Evolutionary conservation across 441 rosid genomes (phyloP), one percentile per base, ranked within the genome.

Genomic region (Populus hybrid): DNA sequence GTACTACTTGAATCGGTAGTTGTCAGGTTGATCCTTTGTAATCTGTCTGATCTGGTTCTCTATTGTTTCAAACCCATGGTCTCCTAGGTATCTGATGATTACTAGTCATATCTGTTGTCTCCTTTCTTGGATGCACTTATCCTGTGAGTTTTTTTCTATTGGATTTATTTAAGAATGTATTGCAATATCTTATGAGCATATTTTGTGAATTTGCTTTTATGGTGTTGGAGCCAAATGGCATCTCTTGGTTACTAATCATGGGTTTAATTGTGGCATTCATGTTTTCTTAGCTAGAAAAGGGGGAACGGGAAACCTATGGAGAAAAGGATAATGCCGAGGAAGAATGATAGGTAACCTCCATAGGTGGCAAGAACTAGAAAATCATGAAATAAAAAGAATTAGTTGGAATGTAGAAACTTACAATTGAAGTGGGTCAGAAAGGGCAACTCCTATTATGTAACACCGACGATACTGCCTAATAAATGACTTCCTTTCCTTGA

Each of bases 41-140:
- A 24, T 3, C 45, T 69, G 67, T 67, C 24, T 68, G 28, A 24
- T 67, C 69, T 74, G 36, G 23, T 45, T 72, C 23, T n/a, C 56
- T 28, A 50, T 64, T 68, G 28, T 23, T 64, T 59, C 14, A 35
- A 69, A 23, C 23, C 75, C 29, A 68, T 45, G 16, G 26, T 26
- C 73, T 28, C 64, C 35, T 56, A 11, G 56, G 23, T 18, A 42
- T 63, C 5, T 66, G n/a, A 66, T 42, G 29, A 56, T 69, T 40
- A 68, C 21, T 50, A 42, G 9, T 64, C 16, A 6, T 68, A 10
- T 66, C 23, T 66, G 73, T 36, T 72, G 10, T 38, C 69, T 18
- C 20, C 36, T 36, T 36, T 12, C 16, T n/a, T 29, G 73, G 45
- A 65, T 77, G 74, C 72, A 65, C 38, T 82, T 35, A 38, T 68